Evolutionary conservation across 2,329 filamentous ascomycete species (phyloP), one percentile per base, ranked within the genome.

Genomic region (Aureobasidium sp.): DNA sequence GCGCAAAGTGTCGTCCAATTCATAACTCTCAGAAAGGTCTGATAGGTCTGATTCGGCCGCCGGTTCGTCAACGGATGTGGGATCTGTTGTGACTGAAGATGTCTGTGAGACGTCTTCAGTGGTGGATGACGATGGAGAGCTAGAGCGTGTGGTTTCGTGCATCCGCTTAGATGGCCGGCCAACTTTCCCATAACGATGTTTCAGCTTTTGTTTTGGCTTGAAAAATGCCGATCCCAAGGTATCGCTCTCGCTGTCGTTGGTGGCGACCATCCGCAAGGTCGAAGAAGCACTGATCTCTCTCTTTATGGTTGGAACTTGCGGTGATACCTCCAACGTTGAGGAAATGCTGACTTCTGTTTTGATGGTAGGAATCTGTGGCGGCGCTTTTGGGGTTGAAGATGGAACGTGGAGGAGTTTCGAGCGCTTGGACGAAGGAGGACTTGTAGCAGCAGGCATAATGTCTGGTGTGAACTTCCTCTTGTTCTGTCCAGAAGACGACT

Each of bases 1-100:
- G 57, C 72, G 71, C 29, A 68, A 64, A 45, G 68, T 66, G 62
- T 75, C 71, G 66, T 77, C 74, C 66, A 77, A 68, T 62, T 74
- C 74, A 62, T 68, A 66, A 63, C 66, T 72, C 52, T 71, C 68
- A 53, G 73, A 74, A 31, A 77, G 70, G 31, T 76, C 74, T 66
- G 73, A 74, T 60, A 76, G 69, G 35, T 75, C 73, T 47, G 74
- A 76, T 44, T 67, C 64, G 27, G 44, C 53, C 7, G 29, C 19
- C 5, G 47, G 54, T 50, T 35, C 58, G 24, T 54, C 62, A n/a
- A 64, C 31, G 11, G 64, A 65, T 7, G 64, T 65, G 24, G 62
- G 59, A n/a, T 64, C 64, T 3, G 64, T 65, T 12, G 59, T 58
- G 17, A 64, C 42, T 6, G 64, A 65, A 12, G 64, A 63, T 15